phyloP scores from a whole-genome alignment of 371 early-diverging fungal species.

The Mucor circinelloides region DNA sequence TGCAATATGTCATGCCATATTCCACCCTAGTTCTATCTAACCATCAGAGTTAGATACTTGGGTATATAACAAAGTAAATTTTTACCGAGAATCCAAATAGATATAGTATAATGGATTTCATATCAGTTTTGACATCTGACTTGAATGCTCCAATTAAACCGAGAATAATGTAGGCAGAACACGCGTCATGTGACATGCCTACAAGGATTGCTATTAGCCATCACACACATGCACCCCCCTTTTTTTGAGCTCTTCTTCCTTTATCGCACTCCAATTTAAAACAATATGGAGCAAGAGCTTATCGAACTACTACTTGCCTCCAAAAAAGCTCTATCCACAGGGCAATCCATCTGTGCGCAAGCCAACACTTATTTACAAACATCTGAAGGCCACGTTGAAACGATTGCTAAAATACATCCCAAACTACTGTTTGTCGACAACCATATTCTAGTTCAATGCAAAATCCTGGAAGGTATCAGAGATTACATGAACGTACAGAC shows the following conservation, averaged over 20 bases:
- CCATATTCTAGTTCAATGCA: conserved; percentile 41
- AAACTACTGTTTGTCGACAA: conserved; percentile 44
- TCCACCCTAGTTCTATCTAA: no score
- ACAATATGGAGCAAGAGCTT: conserved; percentile 46
- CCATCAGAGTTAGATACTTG: no score
- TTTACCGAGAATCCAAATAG: background rate
- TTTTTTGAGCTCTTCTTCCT: background rate
- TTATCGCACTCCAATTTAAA: background rate
- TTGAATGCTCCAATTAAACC: background rate
- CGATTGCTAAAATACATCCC: conserved; percentile 47
- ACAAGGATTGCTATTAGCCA: background rate
- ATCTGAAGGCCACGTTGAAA: conserved; percentile 36
- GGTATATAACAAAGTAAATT: no score
- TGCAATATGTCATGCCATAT: no score
- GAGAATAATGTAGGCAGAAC: background rate
- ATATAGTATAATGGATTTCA: background rate
- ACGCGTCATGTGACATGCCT: conserved; percentile 5
- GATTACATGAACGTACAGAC: conserved; percentile 33
- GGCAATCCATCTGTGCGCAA: conserved; percentile 45
- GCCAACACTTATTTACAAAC: conserved; percentile 38
- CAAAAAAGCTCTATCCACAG: conserved; percentile 45
- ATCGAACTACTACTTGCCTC: conserved; percentile 43
- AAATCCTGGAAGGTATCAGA: conserved; percentile 36
- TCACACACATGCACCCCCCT: background rate
- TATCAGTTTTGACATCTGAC: background rate